Evolutionary conservation across 805 yeast genomes (phyloP), one percentile per base, ranked within the genome.

Genomic region (Nakazawaea populi): DNA sequence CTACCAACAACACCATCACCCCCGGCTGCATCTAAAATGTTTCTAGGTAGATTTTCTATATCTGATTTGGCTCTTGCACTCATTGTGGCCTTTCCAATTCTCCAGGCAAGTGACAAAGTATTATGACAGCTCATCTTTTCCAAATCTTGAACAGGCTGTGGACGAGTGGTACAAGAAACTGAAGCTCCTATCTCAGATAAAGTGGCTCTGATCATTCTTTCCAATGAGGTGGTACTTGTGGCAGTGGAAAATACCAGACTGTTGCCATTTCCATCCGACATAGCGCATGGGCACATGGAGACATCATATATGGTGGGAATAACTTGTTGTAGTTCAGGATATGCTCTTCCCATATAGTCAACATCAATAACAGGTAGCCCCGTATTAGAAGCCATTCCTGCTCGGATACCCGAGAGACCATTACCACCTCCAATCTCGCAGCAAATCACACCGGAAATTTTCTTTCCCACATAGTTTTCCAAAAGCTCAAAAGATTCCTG

Each of bases 331-430:
- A 61, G 66, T 1, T 75, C 72, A 9, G 78, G 77, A 56, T 72
- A 71, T 10, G 79, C 79, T 55, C 79, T 62, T 6, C 79, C 79
- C 79, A 74, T 75, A 44, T 72, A 56, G 54, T 75, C 79, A 43
- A 68, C 63, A 59, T 74, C 79, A 36, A 74, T 55, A 32, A 68
- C 64, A 32, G 67, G 68, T 6, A 49, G 5, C 4, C 35, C 45
- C 27, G n/a, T 24, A 30, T 49, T 49, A 3, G 52, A 44, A 28
- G 39, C 44, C 48, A 49, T 18, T 7, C 52, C 52, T 10, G 45
- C 45, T 18, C 52, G 10, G 32, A 49, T 44, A 2, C 64, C 66
- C 39, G 60, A 57, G 29, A 69, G 49, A 3, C 76, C 77, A 55
- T 73, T 73, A 12, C 70, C 72, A 47, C 76, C 76, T 40, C 77